These are phyloP conservation scores for Ophiocordyceps camponoti-rufipedis DNA, from an alignment of 2,329 filamentous ascomycete genomes.

Conservation along the genomic window DNA sequence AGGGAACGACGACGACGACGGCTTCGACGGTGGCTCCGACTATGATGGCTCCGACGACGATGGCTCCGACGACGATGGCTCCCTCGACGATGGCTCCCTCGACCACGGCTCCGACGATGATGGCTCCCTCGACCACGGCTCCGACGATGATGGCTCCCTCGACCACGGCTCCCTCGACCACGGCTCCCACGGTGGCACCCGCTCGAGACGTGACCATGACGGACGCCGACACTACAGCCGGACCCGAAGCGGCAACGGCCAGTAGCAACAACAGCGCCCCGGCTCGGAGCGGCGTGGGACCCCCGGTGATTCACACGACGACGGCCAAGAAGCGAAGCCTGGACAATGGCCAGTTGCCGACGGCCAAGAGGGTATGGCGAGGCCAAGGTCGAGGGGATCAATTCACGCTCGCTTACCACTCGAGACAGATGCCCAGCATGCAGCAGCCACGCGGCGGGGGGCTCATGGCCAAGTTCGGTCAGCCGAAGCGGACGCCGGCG, in stretches of 20 bases:
- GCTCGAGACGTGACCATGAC: too few relatives aligned
- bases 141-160: too few relatives aligned
- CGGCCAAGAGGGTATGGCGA: conserved; percentile 24
- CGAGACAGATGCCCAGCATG: conserved; percentile 16
- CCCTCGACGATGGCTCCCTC: too few relatives aligned
- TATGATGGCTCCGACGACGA: too few relatives aligned
- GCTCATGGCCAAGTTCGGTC: conserved; percentile 18
- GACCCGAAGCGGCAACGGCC: not conserved
- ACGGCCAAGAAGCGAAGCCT: conserved; percentile 23
- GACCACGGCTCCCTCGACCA: too few relatives aligned
- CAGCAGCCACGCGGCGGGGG: conserved; percentile 12
- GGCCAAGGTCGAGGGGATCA: not conserved
- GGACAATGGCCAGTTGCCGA: conserved; percentile 1
- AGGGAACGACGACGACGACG: too few relatives aligned
- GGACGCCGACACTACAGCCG: not conserved
- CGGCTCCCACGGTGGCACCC: too few relatives aligned
- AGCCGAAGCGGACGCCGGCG: conserved; percentile 8
- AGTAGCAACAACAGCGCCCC: conserved; percentile 1
- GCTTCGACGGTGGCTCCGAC: too few relatives aligned
- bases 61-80: too few relatives aligned
- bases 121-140: too few relatives aligned
- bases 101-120: too few relatives aligned
- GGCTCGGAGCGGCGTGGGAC: conserved; percentile 9
- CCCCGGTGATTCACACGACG: conserved; percentile 22
- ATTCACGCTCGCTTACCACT: too few relatives aligned